Evolutionary conservation across 345 rosid genomes (phyloP).

Genomic region (Hirschfeldia incana): DNA sequence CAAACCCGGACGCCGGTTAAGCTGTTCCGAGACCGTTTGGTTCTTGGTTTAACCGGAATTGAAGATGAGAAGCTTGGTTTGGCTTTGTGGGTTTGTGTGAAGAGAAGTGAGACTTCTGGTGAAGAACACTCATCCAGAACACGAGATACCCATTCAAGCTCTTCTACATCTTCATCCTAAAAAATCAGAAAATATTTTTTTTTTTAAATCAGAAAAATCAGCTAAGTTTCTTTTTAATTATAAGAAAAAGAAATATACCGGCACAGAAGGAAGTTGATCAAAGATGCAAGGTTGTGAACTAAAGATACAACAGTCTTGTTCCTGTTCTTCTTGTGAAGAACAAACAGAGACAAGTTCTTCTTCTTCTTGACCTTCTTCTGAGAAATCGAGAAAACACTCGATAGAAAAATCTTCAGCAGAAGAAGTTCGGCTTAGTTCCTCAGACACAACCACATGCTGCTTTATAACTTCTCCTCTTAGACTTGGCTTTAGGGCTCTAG

Average conservation of each 20-base stretch:
- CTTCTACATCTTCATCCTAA: conserved; percentile 89
- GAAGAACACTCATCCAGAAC: conserved; percentile 86
- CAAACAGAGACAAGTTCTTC: conserved; percentile 45
- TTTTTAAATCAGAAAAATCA: not conserved
- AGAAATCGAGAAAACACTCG: conserved; percentile 70
- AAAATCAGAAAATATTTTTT: not conserved
- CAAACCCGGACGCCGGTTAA: conserved; percentile 66
- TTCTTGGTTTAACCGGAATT: conserved; percentile 61
- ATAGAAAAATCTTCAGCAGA: conserved; percentile 62
- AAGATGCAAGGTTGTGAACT: conserved; percentile 34
- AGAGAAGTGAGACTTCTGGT: conserved; percentile 62
- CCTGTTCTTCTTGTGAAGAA: conserved; percentile 50
- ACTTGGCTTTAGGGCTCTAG: conserved; percentile 60
- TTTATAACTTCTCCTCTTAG: conserved; percentile 48
- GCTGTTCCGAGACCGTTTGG: conserved; percentile 50
- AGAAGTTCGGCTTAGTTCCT: conserved; percentile 42
- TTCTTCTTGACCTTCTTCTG: conserved; percentile 48
- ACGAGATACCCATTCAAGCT: conserved; percentile 89
- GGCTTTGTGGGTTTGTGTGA: conserved; percentile 49
- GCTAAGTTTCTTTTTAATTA: not conserved
- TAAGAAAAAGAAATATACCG: conserved; percentile 12
- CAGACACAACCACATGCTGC: conserved; percentile 38
- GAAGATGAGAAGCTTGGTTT: conserved; percentile 49
- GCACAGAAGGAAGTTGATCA: conserved; percentile 39
- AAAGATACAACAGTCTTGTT: conserved; percentile 22